Conservation (phyloP, 768 basidiomycete genomes). For the Suillus fuscotomentosus region DNA sequence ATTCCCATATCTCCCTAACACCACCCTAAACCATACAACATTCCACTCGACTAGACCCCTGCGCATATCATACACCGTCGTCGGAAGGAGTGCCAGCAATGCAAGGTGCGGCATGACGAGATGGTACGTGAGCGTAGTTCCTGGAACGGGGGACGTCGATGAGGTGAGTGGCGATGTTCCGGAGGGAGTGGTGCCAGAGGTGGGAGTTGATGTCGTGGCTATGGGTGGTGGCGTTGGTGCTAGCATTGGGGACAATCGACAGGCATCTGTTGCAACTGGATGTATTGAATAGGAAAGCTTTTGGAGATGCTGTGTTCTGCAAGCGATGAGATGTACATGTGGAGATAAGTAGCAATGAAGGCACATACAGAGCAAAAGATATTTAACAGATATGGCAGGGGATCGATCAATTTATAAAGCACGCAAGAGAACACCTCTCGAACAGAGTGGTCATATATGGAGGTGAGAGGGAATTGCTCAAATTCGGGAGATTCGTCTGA, state of each 20-base stretch:
- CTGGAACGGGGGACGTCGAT: slow-evolving; percentile 24
- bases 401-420: slow-evolving; percentile 82
- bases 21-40: slow-evolving; percentile 84
- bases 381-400: slow-evolving; percentile 82
- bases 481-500: slow-evolving; percentile 76
- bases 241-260: slow-evolving; percentile 9
- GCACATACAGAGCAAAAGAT: slow-evolving; percentile 71
- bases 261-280: slow-evolving; percentile 92
- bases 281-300: slow-evolving; percentile 91
- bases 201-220: background rate
- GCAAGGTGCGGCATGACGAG: slow-evolving; percentile 72
- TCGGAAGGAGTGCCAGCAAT: slow-evolving; percentile 70
- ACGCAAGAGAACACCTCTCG: slow-evolving; percentile 92
- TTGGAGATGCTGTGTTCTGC: slow-evolving; percentile 89
- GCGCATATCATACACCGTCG: slow-evolving; percentile 67
- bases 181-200: background rate
- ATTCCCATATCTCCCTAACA: slow-evolving; percentile 73
- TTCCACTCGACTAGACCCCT: slow-evolving; percentile 84
- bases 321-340: slow-evolving; percentile 1
- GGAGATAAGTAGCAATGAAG: background rate
- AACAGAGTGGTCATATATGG: slow-evolving; percentile 88
- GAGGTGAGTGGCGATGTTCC: background rate
- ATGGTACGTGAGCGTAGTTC: slow-evolving; percentile 84
- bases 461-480: slow-evolving; percentile 83
- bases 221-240: background rate